Conservation (phyloP, 192 early-diverging fungal genomes). For the Coemansia sp. region DNA sequence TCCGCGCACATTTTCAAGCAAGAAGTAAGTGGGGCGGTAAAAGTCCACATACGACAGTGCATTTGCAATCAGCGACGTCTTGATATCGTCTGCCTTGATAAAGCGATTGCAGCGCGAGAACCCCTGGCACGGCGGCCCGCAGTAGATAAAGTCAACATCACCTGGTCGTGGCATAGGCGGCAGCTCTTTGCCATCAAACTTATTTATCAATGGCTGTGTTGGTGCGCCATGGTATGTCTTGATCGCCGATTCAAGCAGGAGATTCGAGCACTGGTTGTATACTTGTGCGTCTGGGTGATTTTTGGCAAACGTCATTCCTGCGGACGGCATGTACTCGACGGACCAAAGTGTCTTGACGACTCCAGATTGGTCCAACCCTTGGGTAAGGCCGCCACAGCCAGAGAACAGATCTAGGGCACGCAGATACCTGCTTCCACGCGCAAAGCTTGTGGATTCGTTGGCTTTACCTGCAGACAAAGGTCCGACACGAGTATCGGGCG, state of each 20-base stretch:
- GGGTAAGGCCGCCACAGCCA: constrained; percentile 69
- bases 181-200: constrained; percentile 41
- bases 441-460: constrained; percentile 16
- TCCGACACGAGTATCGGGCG: constrained; percentile 4
- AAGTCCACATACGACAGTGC: constrained; percentile 69
- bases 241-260: constrained; percentile 65
- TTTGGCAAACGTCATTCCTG: constrained; percentile 60
- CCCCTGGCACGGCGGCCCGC: constrained; percentile 74
- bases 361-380: constrained; percentile 60
- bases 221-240: constrained; percentile 44
- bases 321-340: constrained; percentile 62
- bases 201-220: constrained; percentile 32
- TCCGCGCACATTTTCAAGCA: constrained; percentile 71
- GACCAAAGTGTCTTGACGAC: constrained; percentile 63
- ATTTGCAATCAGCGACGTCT: constrained; percentile 64
- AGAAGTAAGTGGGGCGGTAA: constrained; percentile 64
- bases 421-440: constrained; percentile 40
- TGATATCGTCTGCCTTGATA: constrained; percentile 64
- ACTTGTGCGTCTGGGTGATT: constrained; percentile 63
- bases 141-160: constrained; percentile 70
- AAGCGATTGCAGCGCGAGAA: constrained; percentile 63
- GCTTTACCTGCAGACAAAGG: background rate
- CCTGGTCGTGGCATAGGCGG: constrained; percentile 61
- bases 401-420: constrained; percentile 67
- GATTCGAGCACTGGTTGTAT: constrained; percentile 64